These are phyloP conservation scores for Neurospora pannonica DNA, from an alignment of 495 filamentous ascomycete genomes.

Conservation along the genomic window DNA sequence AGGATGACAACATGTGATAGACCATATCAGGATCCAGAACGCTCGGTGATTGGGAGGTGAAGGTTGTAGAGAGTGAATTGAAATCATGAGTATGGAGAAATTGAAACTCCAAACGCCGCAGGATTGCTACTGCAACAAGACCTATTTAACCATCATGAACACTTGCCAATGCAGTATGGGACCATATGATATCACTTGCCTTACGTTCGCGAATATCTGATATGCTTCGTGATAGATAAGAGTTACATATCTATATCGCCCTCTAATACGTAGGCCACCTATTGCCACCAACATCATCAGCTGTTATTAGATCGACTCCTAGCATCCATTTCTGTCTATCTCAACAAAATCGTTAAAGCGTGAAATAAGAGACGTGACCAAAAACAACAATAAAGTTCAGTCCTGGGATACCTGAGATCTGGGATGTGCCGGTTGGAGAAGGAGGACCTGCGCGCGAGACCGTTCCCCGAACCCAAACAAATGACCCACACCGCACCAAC, in stretches of 20 bases:
- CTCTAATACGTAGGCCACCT: neutral
- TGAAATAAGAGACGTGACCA: neutral
- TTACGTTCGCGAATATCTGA: neutral
- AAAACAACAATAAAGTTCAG: neutral
- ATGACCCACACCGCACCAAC: neutral
- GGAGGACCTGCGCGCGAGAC: neutral
- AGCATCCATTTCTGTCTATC: neutral
- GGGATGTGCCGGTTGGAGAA: neutral
- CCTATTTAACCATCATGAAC: neutral
- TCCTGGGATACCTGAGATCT: neutral
- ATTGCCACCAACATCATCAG: neutral
- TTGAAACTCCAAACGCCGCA: neutral
- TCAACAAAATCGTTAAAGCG: neutral
- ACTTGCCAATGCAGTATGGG: neutral
- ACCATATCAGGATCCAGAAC: neutral
- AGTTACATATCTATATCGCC: neutral
- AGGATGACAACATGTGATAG: neutral
- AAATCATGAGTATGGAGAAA: neutral
- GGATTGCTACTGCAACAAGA: neutral
- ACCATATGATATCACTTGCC: neutral
- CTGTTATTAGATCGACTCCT: neutral
- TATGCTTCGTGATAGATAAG: neutral
- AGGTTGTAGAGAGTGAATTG: neutral
- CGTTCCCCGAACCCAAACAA: neutral
- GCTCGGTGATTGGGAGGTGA: neutral